phyloP scores from a whole-genome alignment of 768 basidiomycete species.

The Tremella yokohamensis region DNA sequence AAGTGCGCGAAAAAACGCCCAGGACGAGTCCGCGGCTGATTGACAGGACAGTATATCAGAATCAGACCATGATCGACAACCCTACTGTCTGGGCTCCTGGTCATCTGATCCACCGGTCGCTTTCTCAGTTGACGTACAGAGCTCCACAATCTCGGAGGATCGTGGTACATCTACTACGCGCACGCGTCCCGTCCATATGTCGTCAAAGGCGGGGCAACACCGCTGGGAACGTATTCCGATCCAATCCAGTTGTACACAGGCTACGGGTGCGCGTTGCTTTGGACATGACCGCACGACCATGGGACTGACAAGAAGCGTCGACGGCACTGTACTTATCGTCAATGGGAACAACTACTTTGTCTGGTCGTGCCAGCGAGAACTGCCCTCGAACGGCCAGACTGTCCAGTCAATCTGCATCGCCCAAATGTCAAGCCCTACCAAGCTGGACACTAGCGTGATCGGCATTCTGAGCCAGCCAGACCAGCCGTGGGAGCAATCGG shows the following conservation, averaged over 20 bases:
- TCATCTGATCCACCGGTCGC: neutral
- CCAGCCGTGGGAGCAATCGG: conserved; percentile 15
- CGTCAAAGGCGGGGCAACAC: conserved; percentile 12
- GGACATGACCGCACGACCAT: neutral
- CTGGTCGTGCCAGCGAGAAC: conserved; percentile 14
- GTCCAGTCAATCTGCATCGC: conserved; percentile 20
- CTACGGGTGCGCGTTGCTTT: conserved; percentile 8
- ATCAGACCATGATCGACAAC: conserved; percentile 4
- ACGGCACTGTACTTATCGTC: conserved; percentile 18
- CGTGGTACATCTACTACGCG: conserved; percentile 25
- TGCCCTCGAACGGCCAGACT: neutral
- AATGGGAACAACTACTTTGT: conserved; percentile 14
- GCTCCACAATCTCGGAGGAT: conserved; percentile 21
- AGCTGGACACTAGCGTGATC: conserved; percentile 12
- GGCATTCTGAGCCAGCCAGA: conserved; percentile 17
- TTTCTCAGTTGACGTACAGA: neutral
- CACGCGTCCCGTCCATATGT: conserved; percentile 13
- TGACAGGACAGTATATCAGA: conserved; percentile 6
- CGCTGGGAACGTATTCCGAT: conserved; percentile 5
- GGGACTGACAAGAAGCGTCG: conserved; percentile 10
- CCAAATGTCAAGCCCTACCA: conserved; percentile 11
- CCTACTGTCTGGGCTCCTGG: conserved; percentile 20
- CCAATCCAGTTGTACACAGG: conserved; percentile 3
- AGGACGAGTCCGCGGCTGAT: no score
- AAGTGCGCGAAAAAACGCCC: no score